Conservation (phyloP, 2,329 filamentous ascomycete species). For the Fonsecaea multimorphosa region DNA sequence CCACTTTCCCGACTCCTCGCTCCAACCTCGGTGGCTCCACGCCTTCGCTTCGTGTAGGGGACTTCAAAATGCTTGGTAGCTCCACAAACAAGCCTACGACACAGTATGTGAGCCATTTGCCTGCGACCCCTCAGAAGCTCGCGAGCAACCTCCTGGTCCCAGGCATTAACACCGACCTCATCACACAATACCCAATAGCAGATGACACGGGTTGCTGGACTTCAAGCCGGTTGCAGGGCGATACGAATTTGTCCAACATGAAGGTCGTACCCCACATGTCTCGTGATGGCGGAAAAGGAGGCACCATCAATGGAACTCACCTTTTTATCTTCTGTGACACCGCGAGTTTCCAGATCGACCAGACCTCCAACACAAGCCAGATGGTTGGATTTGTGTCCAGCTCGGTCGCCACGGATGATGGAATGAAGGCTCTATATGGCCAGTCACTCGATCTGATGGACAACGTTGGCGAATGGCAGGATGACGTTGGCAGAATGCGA, state of each 20-base stretch:
- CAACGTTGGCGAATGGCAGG: slow-evolving; percentile 44
- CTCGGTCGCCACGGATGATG: slow-evolving; percentile 42
- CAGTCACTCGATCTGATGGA: slow-evolving; percentile 41
- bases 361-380: slow-evolving; percentile 33
- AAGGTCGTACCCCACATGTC: slow-evolving; percentile 41
- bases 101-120: slow-evolving; percentile 41
- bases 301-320: slow-evolving; percentile 43
- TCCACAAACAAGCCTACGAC: slow-evolving; percentile 39
- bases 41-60: slow-evolving; percentile 32
- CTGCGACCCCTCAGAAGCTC: slow-evolving; percentile 35
- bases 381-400: slow-evolving; percentile 44
- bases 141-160: slow-evolving; percentile 34
- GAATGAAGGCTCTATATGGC: slow-evolving; percentile 41
- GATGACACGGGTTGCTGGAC: slow-evolving; percentile 39
- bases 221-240: slow-evolving; percentile 29
- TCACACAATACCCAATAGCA: slow-evolving; percentile 41
- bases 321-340: slow-evolving; percentile 46
- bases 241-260: slow-evolving; percentile 27
- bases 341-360: slow-evolving; percentile 40
- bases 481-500: slow-evolving; percentile 43
- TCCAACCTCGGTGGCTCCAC: neutral
- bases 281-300: slow-evolving; percentile 44
- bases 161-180: slow-evolving; percentile 41
- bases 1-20: slow-evolving; percentile 10
- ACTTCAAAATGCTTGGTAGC: slow-evolving; percentile 38